Evolutionary conservation across 2,329 filamentous ascomycete species (phyloP).

Genomic region (Hirsutella thompsonii): DNA sequence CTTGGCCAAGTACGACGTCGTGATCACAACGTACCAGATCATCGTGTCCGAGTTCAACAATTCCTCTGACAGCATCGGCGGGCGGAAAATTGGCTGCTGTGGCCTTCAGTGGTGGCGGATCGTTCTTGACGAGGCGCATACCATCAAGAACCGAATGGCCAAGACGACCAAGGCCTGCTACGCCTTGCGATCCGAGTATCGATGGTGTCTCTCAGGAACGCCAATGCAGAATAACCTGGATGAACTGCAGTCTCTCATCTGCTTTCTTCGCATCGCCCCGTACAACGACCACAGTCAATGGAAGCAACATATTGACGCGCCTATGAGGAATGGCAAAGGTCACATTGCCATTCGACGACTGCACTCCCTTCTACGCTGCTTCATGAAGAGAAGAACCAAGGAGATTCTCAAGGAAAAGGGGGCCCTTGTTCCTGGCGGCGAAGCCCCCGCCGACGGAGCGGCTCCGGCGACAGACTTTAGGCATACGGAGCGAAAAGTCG

Average conservation of each 20-base stretch:
- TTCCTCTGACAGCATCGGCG: constrained; percentile 46
- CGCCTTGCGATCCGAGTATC: constrained; percentile 70
- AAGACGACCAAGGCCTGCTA: constrained; percentile 91
- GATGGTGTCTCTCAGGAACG: constrained; percentile 93
- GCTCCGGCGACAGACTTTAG: constrained; percentile 59
- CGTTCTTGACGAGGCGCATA: constrained; percentile 92
- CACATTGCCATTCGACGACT: constrained; percentile 79
- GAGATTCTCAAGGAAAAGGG: constrained; percentile 86
- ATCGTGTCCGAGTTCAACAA: constrained; percentile 79
- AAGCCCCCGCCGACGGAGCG: constrained; percentile 37
- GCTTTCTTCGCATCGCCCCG: constrained; percentile 82
- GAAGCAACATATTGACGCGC: constrained; percentile 82
- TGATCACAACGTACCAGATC: constrained; percentile 95
- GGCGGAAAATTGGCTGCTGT: constrained; percentile 70
- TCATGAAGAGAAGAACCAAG: constrained; percentile 98
- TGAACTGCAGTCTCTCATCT: constrained; percentile 86
- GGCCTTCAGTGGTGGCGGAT: constrained; percentile 90
- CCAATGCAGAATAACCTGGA: constrained; percentile 98
- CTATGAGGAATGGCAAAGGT: constrained; percentile 81
- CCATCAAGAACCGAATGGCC: constrained; percentile 95
- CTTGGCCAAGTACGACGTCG: constrained; percentile 78
- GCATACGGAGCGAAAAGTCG: constrained; percentile 81
- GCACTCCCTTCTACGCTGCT: constrained; percentile 74
- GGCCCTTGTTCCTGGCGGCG: constrained; percentile 64
- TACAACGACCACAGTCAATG: constrained; percentile 78